Evolutionary conservation across 225 moss, liverwort and hornwort genomes (phyloP), one percentile per base, ranked within the genome.

Genomic region (Lunularia cruciata): DNA sequence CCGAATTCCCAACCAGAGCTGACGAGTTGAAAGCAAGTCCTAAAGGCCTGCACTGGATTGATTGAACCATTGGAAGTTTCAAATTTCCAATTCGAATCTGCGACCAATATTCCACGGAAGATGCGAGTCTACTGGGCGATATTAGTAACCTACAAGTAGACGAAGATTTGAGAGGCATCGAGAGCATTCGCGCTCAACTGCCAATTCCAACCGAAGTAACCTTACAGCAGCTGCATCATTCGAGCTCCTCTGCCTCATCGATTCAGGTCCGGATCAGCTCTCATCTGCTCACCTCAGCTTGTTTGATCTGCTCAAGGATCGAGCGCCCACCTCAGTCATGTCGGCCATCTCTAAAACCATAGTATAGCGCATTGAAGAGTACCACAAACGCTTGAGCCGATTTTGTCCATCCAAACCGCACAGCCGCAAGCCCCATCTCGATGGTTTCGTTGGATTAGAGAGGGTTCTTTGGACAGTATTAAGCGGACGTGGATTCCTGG

Each of bases 121-220:
- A 54, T 22, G 22, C 52, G 22, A 40, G 40, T 18, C 40, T 39
- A 20, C 39, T 42, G 26, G 67, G 13, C 3, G 34, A 51, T 35
- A n/a, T 33, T 2, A 67, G 35, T 34, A 67, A 36, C 2, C 67
- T 48, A 36, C 67, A 67, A 8, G 49, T 49, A 8, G 8, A 14
- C 3, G 67, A 67, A 12, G 49, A 67, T 19, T 36, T 55, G 39
- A 56, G 69, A 42, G 69, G 69, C 55, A 69, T 30, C 16, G 69
- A 69, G 38, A 56, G 54, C 69, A 69, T 69, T 30, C 40, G 56
- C 30, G 69, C 48, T 67, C 67, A 22, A 35, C 6, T 40, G 26
- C 25, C 40, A 61, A 6, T 26, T 7, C 39, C 61, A 61, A 14
- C 61, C 26, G 39, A 61, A 25, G 26, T 12, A 26, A n/a, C n/a